Percentiles rank a stretch among this genome's conserved stretches.
Conservation (phyloP, 805 yeast species). For the Starmerella scarabaei region DNA sequence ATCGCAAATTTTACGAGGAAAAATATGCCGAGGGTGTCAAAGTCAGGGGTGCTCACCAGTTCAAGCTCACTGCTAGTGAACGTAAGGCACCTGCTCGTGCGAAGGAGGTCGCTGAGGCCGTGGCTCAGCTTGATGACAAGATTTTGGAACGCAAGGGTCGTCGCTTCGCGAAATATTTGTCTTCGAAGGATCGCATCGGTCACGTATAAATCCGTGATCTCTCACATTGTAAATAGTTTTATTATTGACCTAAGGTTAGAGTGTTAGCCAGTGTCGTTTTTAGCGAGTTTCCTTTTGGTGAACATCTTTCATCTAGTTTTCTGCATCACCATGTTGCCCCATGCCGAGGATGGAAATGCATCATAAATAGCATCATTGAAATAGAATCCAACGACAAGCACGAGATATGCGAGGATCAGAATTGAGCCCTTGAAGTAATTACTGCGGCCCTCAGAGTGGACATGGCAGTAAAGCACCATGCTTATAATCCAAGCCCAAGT, state of each 20-base stretch:
- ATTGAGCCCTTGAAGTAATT: slow-evolving; percentile 94
- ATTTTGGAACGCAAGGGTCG: slow-evolving; percentile 53
- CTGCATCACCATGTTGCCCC: not conserved
- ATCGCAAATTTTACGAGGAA: slow-evolving; percentile 63
- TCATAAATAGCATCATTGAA: slow-evolving; percentile 37
- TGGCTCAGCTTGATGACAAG: slow-evolving; percentile 51
- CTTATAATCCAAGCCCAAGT: slow-evolving; percentile 71
- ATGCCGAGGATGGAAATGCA: slow-evolving; percentile 3
- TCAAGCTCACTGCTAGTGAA: slow-evolving; percentile 75
- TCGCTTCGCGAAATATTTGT: slow-evolving; percentile 22
- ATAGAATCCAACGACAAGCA: slow-evolving; percentile 70
- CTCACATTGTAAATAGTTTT: no score
- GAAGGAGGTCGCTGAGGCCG: slow-evolving; percentile 50
- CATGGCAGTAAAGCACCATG: slow-evolving; percentile 78
- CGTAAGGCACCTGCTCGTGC: slow-evolving; percentile 43
- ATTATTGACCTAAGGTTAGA: no score
- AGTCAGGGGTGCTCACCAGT: slow-evolving; percentile 63
- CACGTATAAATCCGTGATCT: slow-evolving; percentile 5
- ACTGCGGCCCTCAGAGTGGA: slow-evolving; percentile 92
- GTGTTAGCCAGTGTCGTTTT: no score
- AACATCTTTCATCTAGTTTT: no score
- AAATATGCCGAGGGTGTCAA: slow-evolving; percentile 56
- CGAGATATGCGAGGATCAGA: slow-evolving; percentile 61
- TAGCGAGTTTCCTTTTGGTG: no score
- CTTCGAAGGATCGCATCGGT: slow-evolving; percentile 10